Conservation (phyloP, 108 stramenopile genomes). For the Fistulifera pelliculosa region DNA sequence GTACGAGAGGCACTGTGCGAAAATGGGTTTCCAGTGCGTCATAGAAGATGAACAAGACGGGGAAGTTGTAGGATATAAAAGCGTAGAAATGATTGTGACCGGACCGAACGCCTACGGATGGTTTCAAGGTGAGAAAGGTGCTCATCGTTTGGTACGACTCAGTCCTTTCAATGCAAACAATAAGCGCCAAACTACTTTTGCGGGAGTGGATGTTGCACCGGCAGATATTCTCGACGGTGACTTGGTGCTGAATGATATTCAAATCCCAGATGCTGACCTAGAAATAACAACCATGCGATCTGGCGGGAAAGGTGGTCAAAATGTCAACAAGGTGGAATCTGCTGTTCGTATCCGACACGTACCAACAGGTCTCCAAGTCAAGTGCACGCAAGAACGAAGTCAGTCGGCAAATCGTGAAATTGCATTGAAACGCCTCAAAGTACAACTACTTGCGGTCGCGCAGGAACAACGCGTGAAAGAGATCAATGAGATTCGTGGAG, state of each 20-base stretch:
- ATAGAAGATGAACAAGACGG: conserved; percentile 48
- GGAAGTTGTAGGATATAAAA: conserved; percentile 84
- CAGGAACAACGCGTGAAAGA: conserved; percentile 55
- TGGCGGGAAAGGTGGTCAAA: conserved; percentile 96
- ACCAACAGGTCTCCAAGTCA: conserved; percentile 89
- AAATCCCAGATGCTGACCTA: conserved; percentile 71
- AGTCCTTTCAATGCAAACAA: conserved; percentile 90
- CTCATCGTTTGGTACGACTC: conserved; percentile 88
- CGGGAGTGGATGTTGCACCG: conserved; percentile 88
- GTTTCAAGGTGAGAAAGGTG: conserved; percentile 89
- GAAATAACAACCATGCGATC: conserved; percentile 82
- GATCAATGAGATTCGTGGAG: conserved; percentile 70
- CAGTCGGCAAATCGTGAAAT: conserved; percentile 82
- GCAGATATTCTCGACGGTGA: conserved; percentile 55
- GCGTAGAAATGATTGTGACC: conserved; percentile 66
- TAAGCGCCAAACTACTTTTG: conserved; percentile 96
- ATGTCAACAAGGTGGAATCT: conserved; percentile 99
- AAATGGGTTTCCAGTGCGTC: conserved; percentile 48
- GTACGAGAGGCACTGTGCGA: conserved; percentile 63
- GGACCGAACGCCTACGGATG: conserved; percentile 57
- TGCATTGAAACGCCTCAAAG: conserved; percentile 82
- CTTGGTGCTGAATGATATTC: conserved; percentile 46
- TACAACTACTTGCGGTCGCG: conserved; percentile 70
- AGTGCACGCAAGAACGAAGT: conserved; percentile 91
- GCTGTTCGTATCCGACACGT: conserved; percentile 95